Percentiles rank a stretch among this genome's conserved stretches.
phyloP scores from a whole-genome alignment of 495 filamentous ascomycete species.

The Monascus purpureus region DNA sequence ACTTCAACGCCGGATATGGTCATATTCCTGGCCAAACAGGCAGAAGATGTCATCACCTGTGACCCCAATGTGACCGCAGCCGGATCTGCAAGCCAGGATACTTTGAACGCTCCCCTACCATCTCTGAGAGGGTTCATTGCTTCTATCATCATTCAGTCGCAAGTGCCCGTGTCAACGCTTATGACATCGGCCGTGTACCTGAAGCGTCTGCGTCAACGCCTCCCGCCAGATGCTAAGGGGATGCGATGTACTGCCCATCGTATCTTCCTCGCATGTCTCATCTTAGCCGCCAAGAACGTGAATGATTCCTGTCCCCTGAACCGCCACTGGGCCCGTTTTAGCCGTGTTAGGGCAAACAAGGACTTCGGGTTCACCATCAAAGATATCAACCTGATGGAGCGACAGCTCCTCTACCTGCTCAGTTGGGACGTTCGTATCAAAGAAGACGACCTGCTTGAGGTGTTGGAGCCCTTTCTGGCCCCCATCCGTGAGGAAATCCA shows the following conservation, averaged over 20 bases:
- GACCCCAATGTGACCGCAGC: conserved; percentile 44
- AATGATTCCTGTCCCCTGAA: conserved; percentile 96
- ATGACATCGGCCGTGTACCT: conserved; percentile 96
- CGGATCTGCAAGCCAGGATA: conserved; percentile 47
- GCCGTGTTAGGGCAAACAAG: conserved; percentile 56
- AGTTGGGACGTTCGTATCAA: conserved; percentile 86
- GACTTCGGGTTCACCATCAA: conserved; percentile 84
- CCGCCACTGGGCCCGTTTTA: conserved; percentile 98
- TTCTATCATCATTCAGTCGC: conserved; percentile 76
- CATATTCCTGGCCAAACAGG: conserved; percentile 66
- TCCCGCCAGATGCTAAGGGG: conserved; percentile 91
- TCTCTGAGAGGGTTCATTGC: conserved; percentile 82
- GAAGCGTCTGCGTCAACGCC: conserved; percentile 59
- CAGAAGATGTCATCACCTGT: conserved; percentile 80
- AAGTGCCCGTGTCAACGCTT: conserved; percentile 91
- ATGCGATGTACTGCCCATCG: conserved; percentile 93
- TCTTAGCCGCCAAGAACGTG: conserved; percentile 65
- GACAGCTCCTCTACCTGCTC: conserved; percentile 83
- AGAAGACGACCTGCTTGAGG: conserved; percentile 69
- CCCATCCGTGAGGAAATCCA: conserved; percentile 49
- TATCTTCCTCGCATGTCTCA: conserved; percentile 69
- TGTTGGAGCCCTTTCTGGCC: conserved; percentile 77
- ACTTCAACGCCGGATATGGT: conserved; percentile 73
- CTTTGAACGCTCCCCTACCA: conserved; percentile 42
- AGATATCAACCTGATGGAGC: conserved; percentile 98